These are phyloP conservation scores for Termitomyces eurrhizus DNA, from an alignment of 768 basidiomycete species.

Conservation along the genomic window DNA sequence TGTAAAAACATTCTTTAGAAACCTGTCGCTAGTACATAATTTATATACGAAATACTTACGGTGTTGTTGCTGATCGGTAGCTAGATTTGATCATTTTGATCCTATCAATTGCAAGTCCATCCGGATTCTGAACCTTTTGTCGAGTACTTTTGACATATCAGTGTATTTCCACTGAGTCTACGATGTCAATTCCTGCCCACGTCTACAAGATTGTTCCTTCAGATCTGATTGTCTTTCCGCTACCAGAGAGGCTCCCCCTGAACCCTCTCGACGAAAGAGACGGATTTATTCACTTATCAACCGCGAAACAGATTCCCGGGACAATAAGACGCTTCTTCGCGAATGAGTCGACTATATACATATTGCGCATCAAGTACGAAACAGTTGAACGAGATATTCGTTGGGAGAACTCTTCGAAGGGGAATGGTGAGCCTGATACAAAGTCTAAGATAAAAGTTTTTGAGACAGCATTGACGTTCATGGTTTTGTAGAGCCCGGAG, in stretches of 20 bases:
- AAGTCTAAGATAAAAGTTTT: not conserved
- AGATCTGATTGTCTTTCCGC: slow-evolving; percentile 25
- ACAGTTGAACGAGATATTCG: slow-evolving; percentile 34
- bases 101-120: not conserved
- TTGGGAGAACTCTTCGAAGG: slow-evolving; percentile 45
- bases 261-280: slow-evolving; percentile 43
- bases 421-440: slow-evolving; percentile 18
- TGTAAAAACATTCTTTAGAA: not conserved
- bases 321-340: slow-evolving; percentile 46
- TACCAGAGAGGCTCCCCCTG: slow-evolving; percentile 45
- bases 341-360: slow-evolving; percentile 32
- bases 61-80: not conserved
- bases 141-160: not conserved
- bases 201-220: slow-evolving; percentile 59
- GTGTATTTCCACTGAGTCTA: not conserved
- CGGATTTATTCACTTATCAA: slow-evolving; percentile 56
- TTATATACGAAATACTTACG: too few relatives aligned
- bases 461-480: not conserved
- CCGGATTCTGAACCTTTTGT: not conserved
- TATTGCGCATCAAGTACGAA: slow-evolving; percentile 41
- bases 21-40: too few relatives aligned
- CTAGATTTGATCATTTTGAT: not conserved
- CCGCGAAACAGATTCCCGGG: slow-evolving; percentile 42
- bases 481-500: slow-evolving; percentile 32
- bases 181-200: slow-evolving; percentile 38